Base-by-base conservation (phyloP, 2,329 filamentous ascomycete species). In the Microsporum ferrugineum region DNA sequence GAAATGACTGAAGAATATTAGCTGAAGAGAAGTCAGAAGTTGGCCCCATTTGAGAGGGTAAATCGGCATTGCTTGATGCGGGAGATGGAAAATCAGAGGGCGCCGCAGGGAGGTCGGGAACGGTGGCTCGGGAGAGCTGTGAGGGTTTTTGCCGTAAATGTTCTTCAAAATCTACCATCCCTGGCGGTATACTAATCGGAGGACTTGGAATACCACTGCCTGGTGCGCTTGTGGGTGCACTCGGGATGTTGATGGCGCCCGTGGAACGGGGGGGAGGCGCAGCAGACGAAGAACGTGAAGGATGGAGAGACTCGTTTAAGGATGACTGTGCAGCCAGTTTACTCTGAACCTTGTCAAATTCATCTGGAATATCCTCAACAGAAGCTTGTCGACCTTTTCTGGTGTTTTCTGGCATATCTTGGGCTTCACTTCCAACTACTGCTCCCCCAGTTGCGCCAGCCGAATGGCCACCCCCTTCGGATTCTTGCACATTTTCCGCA, bases 361-460 rank as follows among this genome's bases (percentile, higher is more conserved):
- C 83, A 63, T 86, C 82, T 3, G 81, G 79, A 0, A 79, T 79
- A 39, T 84, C 82, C 67, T 87, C 83, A 7, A 86, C 83, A 1
- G 80, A 80, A 0, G 83, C 76, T 64, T 84, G 77, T 64, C 70
- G 65, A 59, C 69, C 63, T 64, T 83, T 38, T 38, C 58, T 36
- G 14, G n/a, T 14, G 14, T 36, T 41, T 27, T 17, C 57, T 27
- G 12, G 8, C 8, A 17, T 5, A 7, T 4, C 29, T 17, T 55
- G 51, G 0, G 51, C 8, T 14, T 55, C 51, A 17, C 51, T 31
- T 17, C 29, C 31, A 34, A 47, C 38, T 6, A 34, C 45, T 8
- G 84, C 82, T 63, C 89, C 86, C 60, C 81, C 79, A 0, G 82
- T 80, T 66, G 86, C 84, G n/a, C 87, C 74, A 1, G 75, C 69